Conservation (phyloP, 192 early-diverging fungal genomes). For the Obelidium mucronatum region DNA sequence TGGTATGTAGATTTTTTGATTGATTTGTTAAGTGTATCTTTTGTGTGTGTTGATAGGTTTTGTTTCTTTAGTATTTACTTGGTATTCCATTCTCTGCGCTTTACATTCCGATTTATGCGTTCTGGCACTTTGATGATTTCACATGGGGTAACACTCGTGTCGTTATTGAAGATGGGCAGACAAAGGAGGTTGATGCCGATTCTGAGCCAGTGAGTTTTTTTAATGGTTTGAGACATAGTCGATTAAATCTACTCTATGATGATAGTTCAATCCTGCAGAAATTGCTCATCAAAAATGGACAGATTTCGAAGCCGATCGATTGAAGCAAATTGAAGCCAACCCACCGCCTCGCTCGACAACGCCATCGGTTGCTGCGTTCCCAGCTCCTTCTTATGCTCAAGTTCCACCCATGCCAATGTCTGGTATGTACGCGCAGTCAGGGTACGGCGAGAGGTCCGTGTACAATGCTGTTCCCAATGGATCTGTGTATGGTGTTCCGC, state of each 20-base stretch:
- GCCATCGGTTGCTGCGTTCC: neutral
- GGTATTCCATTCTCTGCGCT: constrained; percentile 93
- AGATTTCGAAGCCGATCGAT: constrained; percentile 74
- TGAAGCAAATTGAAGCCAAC: constrained; percentile 32
- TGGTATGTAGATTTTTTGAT: too few relatives aligned
- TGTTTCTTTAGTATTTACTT: constrained; percentile 71
- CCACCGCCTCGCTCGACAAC: constrained; percentile 29
- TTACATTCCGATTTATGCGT: constrained; percentile 92
- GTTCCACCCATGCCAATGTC: neutral
- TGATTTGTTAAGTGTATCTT: constrained; percentile 6
- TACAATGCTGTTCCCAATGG: constrained; percentile 39
- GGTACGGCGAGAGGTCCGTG: constrained; percentile 27
- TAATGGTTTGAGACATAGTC: neutral
- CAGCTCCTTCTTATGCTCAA: neutral
- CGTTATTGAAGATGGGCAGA: constrained; percentile 82
- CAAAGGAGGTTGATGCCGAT: constrained; percentile 37
- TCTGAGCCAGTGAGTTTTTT: constrained; percentile 63
- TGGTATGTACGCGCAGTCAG: constrained; percentile 9
- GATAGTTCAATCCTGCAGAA: constrained; percentile 78
- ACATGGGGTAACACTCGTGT: constrained; percentile 98
- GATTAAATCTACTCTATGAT: constrained; percentile 12
- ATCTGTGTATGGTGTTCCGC: constrained; percentile 26
- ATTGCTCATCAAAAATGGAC: constrained; percentile 87
- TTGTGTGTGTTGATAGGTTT: constrained; percentile 32
- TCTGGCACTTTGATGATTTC: constrained; percentile 99